Conservation (phyloP, 2,329 filamentous ascomycete species). For the Botrytis sinoallii region DNA sequence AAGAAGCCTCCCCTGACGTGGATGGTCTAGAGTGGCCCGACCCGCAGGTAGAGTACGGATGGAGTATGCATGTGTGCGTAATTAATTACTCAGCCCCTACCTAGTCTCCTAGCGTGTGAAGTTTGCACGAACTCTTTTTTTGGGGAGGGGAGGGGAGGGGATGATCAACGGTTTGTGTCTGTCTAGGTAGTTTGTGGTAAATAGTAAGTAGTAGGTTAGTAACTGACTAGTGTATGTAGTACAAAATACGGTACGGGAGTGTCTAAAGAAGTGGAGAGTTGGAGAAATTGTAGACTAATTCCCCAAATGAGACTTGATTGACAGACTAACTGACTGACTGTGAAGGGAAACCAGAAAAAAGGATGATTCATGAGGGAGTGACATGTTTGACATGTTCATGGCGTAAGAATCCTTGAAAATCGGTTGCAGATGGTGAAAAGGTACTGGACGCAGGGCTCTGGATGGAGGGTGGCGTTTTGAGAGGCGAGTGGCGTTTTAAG, state of each 20-base stretch:
- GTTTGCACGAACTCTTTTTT: not conserved
- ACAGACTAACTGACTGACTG: not conserved
- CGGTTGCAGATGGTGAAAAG: not conserved
- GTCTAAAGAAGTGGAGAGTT: not conserved
- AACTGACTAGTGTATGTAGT: not conserved
- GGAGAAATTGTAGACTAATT: not conserved
- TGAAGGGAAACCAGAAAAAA: not conserved
- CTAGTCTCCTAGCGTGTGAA: not conserved
- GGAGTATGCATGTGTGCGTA: not conserved
- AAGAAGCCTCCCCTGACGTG: not conserved
- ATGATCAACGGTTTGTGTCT: not conserved
- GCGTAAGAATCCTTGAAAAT: not conserved
- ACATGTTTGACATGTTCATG: not conserved
- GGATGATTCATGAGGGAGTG: too few species aligned
- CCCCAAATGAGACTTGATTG: not conserved
- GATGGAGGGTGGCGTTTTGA: not conserved
- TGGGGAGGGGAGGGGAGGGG: too few species aligned
- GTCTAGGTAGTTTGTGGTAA: not conserved
- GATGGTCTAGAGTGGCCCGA: constrained; percentile 8
- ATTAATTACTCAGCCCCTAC: not conserved
- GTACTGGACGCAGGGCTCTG: not conserved
- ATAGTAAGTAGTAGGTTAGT: not conserved
- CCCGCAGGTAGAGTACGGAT: not conserved
- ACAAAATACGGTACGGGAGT: not conserved
- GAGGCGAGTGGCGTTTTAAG: not conserved